Evolutionary conservation across 192 early-diverging fungal species (phyloP).

Genomic region (Entomortierella beljakovae): DNA sequence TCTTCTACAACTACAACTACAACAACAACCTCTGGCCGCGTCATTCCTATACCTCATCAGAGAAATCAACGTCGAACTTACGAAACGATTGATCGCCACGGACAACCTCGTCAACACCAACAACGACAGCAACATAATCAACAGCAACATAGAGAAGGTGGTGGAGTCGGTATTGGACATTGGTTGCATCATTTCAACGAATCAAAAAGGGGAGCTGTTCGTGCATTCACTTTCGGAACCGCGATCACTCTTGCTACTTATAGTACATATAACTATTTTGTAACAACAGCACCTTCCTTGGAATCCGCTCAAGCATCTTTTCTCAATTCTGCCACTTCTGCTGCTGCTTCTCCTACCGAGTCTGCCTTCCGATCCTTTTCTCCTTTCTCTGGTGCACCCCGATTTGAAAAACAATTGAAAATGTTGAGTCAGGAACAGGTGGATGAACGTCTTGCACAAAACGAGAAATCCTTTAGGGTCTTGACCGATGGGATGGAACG

Average conservation of each 20-base stretch:
- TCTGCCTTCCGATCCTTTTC: slow-evolving; percentile 8
- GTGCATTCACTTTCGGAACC: slow-evolving; percentile 23
- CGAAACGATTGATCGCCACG: slow-evolving; percentile 10
- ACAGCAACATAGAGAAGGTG: not conserved
- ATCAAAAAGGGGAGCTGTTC: slow-evolving; percentile 5
- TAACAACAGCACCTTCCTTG: not conserved
- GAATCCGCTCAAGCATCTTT: not conserved
- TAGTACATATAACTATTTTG: slow-evolving; percentile 4
- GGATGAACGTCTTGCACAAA: slow-evolving; percentile 32
- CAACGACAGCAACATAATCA: slow-evolving; percentile 13
- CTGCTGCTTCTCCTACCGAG: not conserved
- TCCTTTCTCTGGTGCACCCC: not conserved
- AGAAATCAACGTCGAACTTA: not conserved
- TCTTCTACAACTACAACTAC: too few species aligned
- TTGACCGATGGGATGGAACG: slow-evolving; percentile 11
- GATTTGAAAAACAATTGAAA: slow-evolving; percentile 34
- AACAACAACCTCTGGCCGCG: too few species aligned
- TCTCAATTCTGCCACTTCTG: not conserved
- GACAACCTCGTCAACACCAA: slow-evolving; percentile 4
- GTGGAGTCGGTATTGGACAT: not conserved
- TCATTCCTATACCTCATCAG: not conserved
- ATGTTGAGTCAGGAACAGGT: slow-evolving; percentile 45
- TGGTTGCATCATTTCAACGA: slow-evolving; percentile 15
- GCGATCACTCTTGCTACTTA: not conserved
- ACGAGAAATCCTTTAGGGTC: slow-evolving; percentile 32